Percentiles rank a stretch among this genome's conserved stretches.
These are phyloP conservation scores for Cadophora gregata DNA, from an alignment of 2,329 filamentous ascomycete species.

Conservation along the genomic window DNA sequence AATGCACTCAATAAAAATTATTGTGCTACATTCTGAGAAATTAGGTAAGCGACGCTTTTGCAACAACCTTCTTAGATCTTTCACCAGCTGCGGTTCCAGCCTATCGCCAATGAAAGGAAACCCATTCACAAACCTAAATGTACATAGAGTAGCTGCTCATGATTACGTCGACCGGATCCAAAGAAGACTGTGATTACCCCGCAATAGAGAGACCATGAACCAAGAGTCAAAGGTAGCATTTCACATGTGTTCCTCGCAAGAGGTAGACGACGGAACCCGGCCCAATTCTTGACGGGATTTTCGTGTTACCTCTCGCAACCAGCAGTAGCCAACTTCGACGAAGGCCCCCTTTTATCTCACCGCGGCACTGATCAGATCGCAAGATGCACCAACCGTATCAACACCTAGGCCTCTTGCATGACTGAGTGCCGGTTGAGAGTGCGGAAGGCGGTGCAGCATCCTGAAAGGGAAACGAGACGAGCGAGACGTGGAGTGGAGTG, in stretches of 20 bases:
- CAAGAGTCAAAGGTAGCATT: not conserved
- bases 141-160: not conserved
- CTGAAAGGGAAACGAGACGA: slow-evolving; percentile 3
- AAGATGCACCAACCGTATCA: slow-evolving; percentile 5
- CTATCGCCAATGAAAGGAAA: not conserved
- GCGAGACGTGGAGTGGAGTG: too few species aligned
- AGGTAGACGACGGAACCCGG: not conserved
- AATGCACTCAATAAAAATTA: not conserved
- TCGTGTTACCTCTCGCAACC: not conserved
- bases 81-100: not conserved
- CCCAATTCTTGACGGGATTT: slow-evolving; percentile 1
- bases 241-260: not conserved
- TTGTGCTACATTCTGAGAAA: not conserved
- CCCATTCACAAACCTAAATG: not conserved
- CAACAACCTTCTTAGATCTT: not conserved
- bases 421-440: slow-evolving; percentile 10
- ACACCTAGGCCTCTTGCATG: slow-evolving; percentile 10
- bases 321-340: slow-evolving; percentile 6
- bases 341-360: slow-evolving; percentile 19
- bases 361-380: slow-evolving; percentile 15
- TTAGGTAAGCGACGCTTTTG: not conserved
- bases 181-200: not conserved
- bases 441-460: slow-evolving; percentile 3
- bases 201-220: not conserved
- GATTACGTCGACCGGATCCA: not conserved